A percentile compares a stretch with the other conserved stretches of the same genome.
These are phyloP conservation scores for Hypomontagnella submonticulosa DNA, from an alignment of 495 filamentous ascomycete genomes.

Conservation along the genomic window DNA sequence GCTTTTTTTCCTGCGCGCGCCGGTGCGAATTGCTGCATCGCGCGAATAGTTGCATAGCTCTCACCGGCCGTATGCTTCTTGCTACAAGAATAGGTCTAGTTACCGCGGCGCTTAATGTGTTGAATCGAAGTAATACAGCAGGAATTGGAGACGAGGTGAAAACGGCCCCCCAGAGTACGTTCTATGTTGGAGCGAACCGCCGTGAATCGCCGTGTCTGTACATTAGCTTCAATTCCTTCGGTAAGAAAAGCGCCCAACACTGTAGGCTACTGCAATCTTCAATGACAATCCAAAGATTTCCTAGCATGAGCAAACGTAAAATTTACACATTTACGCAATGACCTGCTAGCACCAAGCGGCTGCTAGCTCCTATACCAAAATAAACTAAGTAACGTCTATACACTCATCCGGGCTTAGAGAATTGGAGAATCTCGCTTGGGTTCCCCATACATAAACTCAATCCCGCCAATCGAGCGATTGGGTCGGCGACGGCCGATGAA, in stretches of 20 bases:
- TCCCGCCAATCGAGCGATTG: background rate
- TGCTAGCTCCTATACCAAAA: no score
- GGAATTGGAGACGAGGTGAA: no score
- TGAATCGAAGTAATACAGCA: no score
- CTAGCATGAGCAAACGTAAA: no score
- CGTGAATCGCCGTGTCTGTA: background rate
- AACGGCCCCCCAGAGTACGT: no score
- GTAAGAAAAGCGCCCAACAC: background rate
- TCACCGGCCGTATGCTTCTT: no score
- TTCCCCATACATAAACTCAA: background rate
- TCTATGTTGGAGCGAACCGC: no score
- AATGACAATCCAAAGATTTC: background rate
- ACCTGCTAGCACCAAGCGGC: no score
- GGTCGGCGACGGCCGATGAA: conserved; percentile 9
- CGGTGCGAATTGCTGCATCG: background rate
- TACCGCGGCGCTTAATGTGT: no score
- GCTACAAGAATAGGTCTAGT: no score
- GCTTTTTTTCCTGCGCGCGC: conserved; percentile 1
- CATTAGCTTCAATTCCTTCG: background rate
- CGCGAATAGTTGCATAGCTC: no score
- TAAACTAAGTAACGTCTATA: background rate
- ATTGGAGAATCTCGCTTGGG: background rate
- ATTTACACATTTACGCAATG: no score
- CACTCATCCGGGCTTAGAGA: background rate
- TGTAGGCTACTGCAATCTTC: background rate